Conservation (phyloP, 257 asterid genomes). For the Solanum bulbocastanum region DNA sequence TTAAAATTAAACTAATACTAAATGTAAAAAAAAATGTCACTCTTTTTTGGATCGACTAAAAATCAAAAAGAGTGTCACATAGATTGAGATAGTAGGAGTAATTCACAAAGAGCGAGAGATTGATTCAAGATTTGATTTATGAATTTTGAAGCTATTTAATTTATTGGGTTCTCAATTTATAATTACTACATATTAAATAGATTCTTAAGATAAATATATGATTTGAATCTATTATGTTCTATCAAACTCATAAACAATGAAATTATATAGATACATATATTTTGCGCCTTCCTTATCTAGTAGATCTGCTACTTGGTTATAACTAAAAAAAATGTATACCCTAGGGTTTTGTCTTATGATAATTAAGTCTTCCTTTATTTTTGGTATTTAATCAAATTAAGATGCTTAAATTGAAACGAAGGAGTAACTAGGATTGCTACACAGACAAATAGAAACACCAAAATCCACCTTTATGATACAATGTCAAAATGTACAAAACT, state of each 20-base stretch:
- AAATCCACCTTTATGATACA: not conserved
- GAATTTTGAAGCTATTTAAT: not conserved
- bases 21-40: not conserved
- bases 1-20: not conserved
- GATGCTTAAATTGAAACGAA: not conserved
- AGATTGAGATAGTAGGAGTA: not conserved
- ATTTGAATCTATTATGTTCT: not conserved
- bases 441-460: not conserved
- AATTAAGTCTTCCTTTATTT: not conserved
- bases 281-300: not conserved
- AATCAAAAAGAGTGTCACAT: not conserved
- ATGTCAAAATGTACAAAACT: not conserved
- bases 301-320: not conserved
- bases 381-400: too few relatives aligned
- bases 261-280: not conserved
- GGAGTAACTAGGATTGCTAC: not conserved
- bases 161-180: not conserved
- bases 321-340: not conserved
- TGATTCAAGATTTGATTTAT: not conserved
- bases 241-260: not conserved
- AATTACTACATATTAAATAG: not conserved
- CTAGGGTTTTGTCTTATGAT: not conserved
- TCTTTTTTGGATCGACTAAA: not conserved
- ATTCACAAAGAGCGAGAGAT: not conserved
- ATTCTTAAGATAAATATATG: not conserved